These are phyloP conservation scores for Aspergillus terreus DNA, from an alignment of 2,329 filamentous ascomycete genomes.

Conservation along the genomic window DNA sequence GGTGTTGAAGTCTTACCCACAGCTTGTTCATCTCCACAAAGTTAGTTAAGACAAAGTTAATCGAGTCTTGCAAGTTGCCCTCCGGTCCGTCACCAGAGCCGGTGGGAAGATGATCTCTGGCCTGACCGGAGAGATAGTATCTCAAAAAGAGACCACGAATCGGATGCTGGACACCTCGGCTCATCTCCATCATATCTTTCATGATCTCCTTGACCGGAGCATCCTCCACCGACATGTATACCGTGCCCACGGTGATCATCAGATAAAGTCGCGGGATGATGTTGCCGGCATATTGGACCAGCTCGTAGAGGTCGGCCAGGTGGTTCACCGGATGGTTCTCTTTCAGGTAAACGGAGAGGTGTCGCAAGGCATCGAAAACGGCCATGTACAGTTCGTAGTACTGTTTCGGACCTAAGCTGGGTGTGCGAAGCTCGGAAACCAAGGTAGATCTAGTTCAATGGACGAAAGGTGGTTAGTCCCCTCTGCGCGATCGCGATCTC, in stretches of 20 bases:
- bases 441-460: conserved; percentile 72
- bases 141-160: conserved; percentile 91
- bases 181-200: conserved; percentile 99
- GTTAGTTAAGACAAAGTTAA: conserved; percentile 96
- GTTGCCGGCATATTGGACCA: conserved; percentile 97
- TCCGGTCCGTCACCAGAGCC: conserved; percentile 85
- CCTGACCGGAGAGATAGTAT: conserved; percentile 95
- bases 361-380: conserved; percentile 94
- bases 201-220: conserved; percentile 99
- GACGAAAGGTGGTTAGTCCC: conserved; percentile 6
- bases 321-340: conserved; percentile 98
- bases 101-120: conserved; percentile 79
- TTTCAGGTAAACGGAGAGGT: conserved; percentile 92
- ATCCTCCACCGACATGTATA: conserved; percentile 98
- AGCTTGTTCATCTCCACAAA: conserved; percentile 99
- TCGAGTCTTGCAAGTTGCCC: conserved; percentile 93
- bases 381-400: conserved; percentile 99
- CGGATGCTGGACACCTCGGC: conserved; percentile 92
- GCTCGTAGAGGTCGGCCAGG: conserved; percentile 93
- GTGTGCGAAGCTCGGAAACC: conserved; percentile 96
- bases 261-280: conserved; percentile 94
- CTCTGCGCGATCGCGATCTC: conserved; percentile 6
- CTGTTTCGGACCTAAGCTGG: conserved; percentile 95
- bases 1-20: conserved; percentile 95
- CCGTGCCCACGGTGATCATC: conserved; percentile 98